These are phyloP conservation scores for Erysimum pusillum DNA, from an alignment of 441 rosid species.

Conservation along the genomic window DNA sequence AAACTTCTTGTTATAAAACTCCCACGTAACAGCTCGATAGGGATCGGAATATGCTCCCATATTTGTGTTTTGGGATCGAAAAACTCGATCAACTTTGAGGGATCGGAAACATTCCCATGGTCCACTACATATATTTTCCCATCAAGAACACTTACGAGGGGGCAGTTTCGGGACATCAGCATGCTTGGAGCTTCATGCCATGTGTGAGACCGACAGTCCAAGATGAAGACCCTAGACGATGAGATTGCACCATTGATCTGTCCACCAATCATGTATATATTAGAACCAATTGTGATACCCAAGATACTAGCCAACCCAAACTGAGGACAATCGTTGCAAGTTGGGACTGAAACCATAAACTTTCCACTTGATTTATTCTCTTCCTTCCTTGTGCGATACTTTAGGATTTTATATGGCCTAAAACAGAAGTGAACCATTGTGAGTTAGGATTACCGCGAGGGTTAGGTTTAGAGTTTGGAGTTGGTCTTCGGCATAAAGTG, in stretches of 20 bases:
- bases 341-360: not conserved
- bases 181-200: slow-evolving; percentile 20
- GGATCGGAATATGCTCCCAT: slow-evolving; percentile 3
- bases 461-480: slow-evolving; percentile 8
- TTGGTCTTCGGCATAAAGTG: not conserved
- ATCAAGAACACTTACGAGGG: not conserved
- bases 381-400: not conserved
- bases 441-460: not conserved
- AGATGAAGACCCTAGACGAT: not conserved
- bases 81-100: no score
- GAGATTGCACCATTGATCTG: not conserved
- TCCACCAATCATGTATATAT: not conserved
- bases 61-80: not conserved
- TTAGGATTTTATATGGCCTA: not conserved
- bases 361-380: not conserved
- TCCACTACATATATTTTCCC: slow-evolving; percentile 7
- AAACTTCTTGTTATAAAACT: no score
- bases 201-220: slow-evolving; percentile 16
- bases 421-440: not conserved
- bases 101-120: no score
- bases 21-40: not conserved
- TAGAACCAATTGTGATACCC: not conserved
- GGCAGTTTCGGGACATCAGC: not conserved
- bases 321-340: not conserved
- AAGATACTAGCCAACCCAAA: no score